A percentile compares a stretch with the other conserved stretches of the same genome.
Conservation (phyloP, 148 eudicot species). For the Nyssa sinensis region DNA sequence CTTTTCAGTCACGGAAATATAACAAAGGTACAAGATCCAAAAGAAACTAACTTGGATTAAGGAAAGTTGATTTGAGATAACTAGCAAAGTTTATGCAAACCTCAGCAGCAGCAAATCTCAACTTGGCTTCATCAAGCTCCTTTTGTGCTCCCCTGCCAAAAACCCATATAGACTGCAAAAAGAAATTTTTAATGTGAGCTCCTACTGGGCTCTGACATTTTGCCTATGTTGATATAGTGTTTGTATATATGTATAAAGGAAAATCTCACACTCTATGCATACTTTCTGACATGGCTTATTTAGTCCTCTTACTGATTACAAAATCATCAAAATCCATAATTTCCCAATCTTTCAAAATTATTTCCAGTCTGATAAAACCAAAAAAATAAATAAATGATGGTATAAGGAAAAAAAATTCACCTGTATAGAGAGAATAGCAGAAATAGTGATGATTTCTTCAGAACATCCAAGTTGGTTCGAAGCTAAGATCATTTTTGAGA, state of each 20-base stretch:
- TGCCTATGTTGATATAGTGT: not conserved
- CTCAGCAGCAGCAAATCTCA: constrained; percentile 99
- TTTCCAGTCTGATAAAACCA: not conserved
- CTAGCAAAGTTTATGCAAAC: constrained; percentile 31
- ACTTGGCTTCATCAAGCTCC: constrained; percentile 92
- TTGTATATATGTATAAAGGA: not conserved
- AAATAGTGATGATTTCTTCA: constrained; percentile 87
- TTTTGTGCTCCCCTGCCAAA: constrained; percentile 72
- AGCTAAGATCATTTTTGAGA: constrained; percentile 86
- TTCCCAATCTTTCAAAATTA: not conserved
- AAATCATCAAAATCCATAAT: not conserved
- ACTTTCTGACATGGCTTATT: not conserved
- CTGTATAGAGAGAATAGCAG: constrained; percentile 90
- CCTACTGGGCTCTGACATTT: not conserved
- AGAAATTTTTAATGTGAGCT: not conserved
- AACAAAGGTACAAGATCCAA: not conserved
- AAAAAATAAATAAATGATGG: not conserved
- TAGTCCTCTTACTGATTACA: not conserved
- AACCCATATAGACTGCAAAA: constrained; percentile 91
- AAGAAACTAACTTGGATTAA: not conserved
- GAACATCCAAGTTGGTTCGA: constrained; percentile 81
- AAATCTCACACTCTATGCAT: not conserved
- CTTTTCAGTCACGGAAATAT: not conserved
- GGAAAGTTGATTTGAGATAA: not conserved
- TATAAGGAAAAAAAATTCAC: constrained; percentile 25